These are phyloP conservation scores for Pseudonectria foliicola DNA, from an alignment of 2,329 filamentous ascomycete genomes.

Conservation along the genomic window DNA sequence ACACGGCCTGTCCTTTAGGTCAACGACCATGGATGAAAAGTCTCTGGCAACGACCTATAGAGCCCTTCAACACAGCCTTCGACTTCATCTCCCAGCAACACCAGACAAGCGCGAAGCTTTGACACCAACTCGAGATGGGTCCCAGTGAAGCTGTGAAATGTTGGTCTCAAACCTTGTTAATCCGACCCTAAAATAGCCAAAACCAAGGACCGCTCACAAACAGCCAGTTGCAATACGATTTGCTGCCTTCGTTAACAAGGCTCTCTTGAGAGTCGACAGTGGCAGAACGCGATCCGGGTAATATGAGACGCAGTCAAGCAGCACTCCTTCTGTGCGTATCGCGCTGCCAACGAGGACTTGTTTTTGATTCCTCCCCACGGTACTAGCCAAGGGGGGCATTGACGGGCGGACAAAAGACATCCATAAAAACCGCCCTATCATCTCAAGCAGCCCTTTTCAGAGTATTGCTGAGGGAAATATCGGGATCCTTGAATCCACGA, in stretches of 20 bases:
- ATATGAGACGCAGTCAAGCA: slow-evolving; percentile 11
- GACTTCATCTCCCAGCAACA: slow-evolving; percentile 12
- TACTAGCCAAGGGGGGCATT: slow-evolving; percentile 53
- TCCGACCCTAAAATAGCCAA: slow-evolving; percentile 5
- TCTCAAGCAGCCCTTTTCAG: slow-evolving; percentile 41
- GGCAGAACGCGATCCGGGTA: slow-evolving; percentile 7
- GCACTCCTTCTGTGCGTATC: slow-evolving; percentile 66
- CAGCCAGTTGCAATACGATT: slow-evolving; percentile 6
- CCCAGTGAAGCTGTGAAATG: slow-evolving; percentile 40
- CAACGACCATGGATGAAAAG: slow-evolving; percentile 12
- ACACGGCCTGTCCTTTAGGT: slow-evolving; percentile 18
- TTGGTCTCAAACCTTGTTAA: slow-evolving; percentile 4
- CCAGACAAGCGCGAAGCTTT: slow-evolving; percentile 88
- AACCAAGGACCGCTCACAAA: slow-evolving; percentile 8
- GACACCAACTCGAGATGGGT: slow-evolving; percentile 91
- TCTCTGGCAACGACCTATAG: slow-evolving; percentile 9
- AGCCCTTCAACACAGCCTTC: slow-evolving; percentile 2
- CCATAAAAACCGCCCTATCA: slow-evolving; percentile 79
- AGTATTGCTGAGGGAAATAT: slow-evolving; percentile 38
- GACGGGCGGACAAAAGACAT: slow-evolving; percentile 85
- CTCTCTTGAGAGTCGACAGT: slow-evolving; percentile 9
- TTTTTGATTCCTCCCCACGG: slow-evolving; percentile 83
- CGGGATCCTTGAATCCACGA: slow-evolving; percentile 22
- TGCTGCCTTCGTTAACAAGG: slow-evolving; percentile 14
- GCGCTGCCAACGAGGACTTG: slow-evolving; percentile 83